Evolutionary conservation across 352 stramenopile species (phyloP).

Genomic region (Phytopythium montanum): DNA sequence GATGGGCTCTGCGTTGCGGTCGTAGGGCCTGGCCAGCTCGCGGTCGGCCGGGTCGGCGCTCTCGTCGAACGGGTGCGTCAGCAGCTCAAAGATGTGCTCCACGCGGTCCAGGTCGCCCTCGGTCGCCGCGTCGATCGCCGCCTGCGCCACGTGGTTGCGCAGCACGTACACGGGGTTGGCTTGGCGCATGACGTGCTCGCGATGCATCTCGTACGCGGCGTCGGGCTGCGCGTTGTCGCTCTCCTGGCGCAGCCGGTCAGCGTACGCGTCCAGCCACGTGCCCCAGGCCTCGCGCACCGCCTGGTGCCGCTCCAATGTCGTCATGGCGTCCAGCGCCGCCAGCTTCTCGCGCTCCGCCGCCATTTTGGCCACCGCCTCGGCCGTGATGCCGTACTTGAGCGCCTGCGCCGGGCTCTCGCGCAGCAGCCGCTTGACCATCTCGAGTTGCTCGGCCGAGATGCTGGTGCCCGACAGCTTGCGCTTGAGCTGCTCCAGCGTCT

Average conservation of each 20-base stretch:
- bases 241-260: conserved; percentile 28
- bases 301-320: conserved; percentile 40
- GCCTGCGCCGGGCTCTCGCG: conserved; percentile 58
- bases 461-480: conserved; percentile 35
- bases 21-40: conserved; percentile 47
- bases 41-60: conserved; percentile 30
- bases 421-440: conserved; percentile 63
- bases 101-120: conserved; percentile 64
- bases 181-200: conserved; percentile 41
- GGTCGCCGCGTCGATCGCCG: conserved; percentile 77
- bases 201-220: conserved; percentile 24
- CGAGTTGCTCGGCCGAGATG: conserved; percentile 73
- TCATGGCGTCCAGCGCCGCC: conserved; percentile 35
- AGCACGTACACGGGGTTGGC: conserved; percentile 85
- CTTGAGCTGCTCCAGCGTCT: conserved; percentile 66
- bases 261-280: conserved; percentile 59
- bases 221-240: conserved; percentile 21
- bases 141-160: conserved; percentile 89
- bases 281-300: conserved; percentile 46
- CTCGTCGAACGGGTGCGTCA: conserved; percentile 71
- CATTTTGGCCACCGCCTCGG: conserved; percentile 51
- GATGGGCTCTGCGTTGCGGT: conserved; percentile 38
- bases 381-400: conserved; percentile 71
- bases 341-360: conserved; percentile 40
- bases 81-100: conserved; percentile 62